Conservation (phyloP, 306 rosid species). For the Quercus robur region DNA sequence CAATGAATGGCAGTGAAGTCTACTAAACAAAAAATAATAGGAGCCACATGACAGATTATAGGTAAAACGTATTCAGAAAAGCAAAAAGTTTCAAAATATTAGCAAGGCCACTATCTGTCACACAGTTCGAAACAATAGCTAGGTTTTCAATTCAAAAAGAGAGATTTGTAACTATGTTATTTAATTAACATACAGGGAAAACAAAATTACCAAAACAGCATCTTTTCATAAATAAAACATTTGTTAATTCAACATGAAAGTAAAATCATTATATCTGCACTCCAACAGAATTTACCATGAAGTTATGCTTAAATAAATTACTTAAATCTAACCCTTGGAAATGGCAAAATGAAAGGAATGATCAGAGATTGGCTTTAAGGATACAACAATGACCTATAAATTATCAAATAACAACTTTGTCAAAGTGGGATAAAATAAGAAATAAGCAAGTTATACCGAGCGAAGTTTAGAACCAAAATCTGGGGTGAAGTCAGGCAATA, state of each 20-base stretch:
- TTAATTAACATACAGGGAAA: neutral
- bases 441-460: constrained; percentile 38
- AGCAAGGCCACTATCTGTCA: neutral
- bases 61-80: neutral
- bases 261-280: no score
- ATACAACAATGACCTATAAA: no score
- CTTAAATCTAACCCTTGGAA: no score
- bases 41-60: neutral
- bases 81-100: neutral
- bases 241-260: no score
- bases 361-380: no score
- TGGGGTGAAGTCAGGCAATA: constrained; percentile 84
- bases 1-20: constrained; percentile 6
- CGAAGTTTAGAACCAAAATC: constrained; percentile 87
- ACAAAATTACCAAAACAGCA: neutral
- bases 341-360: no score
- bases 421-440: neutral
- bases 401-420: neutral
- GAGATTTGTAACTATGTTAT: neutral
- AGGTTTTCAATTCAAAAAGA: neutral
- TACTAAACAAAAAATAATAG: neutral
- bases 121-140: neutral
- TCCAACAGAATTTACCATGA: no score
- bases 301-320: no score
- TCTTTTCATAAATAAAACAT: no score